phyloP scores from a whole-genome alignment of 1,284 basidiomycete species.

The Fomitopsis pinicola region DNA sequence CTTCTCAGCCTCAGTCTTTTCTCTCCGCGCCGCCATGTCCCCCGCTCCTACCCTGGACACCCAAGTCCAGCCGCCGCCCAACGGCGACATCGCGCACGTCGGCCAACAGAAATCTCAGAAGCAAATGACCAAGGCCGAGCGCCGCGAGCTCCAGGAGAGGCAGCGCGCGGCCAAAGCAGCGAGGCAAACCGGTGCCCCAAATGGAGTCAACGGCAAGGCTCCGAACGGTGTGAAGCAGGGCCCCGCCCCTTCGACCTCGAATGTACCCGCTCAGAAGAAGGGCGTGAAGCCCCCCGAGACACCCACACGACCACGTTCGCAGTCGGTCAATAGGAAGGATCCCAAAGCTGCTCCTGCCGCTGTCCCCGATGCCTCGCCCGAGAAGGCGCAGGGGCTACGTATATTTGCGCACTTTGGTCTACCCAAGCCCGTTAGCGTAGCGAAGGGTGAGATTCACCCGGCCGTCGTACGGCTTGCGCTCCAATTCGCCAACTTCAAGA shows the following conservation, averaged over 20 bases:
- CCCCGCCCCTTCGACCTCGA: conserved; percentile 7
- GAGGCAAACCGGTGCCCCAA: conserved; percentile 19
- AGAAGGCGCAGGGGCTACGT: conserved; percentile 49
- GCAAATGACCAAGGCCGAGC: conserved; percentile 66
- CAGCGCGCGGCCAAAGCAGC: conserved; percentile 72
- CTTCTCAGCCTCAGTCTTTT: conserved; percentile 5
- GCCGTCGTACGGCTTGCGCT: conserved; percentile 74
- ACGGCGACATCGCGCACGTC: conserved; percentile 22
- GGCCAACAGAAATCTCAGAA: conserved; percentile 46
- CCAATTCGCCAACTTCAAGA: conserved; percentile 82
- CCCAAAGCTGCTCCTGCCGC: conserved; percentile 15
- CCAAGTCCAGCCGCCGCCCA: conserved; percentile 16
- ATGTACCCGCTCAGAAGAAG: conserved; percentile 13
- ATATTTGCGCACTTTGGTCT: conserved; percentile 83
- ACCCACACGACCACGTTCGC: conserved; percentile 12
- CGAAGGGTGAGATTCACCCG: conserved; percentile 83
- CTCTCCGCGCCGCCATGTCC: conserved; percentile 14
- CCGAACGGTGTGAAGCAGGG: conserved; percentile 12
- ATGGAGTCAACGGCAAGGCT: conserved; percentile 16
- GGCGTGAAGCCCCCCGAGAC: conserved; percentile 14
- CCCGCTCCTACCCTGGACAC: conserved; percentile 24
- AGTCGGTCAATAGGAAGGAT: conserved; percentile 15
- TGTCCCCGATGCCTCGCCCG: conserved; percentile 12
- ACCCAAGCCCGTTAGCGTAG: conserved; percentile 54
- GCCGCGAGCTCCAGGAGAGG: conserved; percentile 73